These are phyloP conservation scores for Puccinellia tenuiflora DNA, from an alignment of 176 grass and related monocot species.

Conservation along the genomic window DNA sequence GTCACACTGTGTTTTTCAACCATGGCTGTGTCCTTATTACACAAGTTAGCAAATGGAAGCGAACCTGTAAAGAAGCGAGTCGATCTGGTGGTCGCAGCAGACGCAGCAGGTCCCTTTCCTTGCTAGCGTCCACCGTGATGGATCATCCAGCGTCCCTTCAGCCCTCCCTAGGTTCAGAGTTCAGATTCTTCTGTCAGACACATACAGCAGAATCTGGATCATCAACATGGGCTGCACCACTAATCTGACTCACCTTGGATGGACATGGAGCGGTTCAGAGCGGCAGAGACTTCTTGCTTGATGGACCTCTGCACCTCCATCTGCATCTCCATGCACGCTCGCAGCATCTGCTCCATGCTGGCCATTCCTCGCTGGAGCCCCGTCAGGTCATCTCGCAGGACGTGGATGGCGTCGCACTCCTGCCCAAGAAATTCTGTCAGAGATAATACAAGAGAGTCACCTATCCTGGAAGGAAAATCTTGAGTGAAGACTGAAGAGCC, in stretches of 20 bases:
- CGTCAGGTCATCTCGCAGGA: conserved; percentile 67
- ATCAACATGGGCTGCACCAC: too few relatives aligned
- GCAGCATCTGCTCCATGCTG: conserved; percentile 66
- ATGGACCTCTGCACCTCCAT: conserved; percentile 78
- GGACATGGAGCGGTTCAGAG: conserved; percentile 51
- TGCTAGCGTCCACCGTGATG: conserved; percentile 59
- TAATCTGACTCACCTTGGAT: conserved; percentile 24
- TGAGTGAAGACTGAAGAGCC: not conserved
- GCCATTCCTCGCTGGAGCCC: conserved; percentile 67
- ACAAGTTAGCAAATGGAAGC: not conserved
- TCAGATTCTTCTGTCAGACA: not conserved
- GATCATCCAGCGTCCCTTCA: conserved; percentile 30
- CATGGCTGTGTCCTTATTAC: too few relatives aligned
- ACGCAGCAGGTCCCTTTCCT: conserved; percentile 81
- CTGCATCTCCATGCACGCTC: conserved; percentile 96
- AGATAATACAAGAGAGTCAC: not conserved
- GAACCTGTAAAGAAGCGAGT: conserved; percentile 88
- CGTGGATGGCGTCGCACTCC: conserved; percentile 78
- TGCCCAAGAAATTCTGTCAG: conserved; percentile 1
- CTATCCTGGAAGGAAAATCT: not conserved
- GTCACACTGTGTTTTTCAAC: conserved; percentile 15
- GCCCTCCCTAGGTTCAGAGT: not conserved
- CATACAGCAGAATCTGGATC: too few relatives aligned
- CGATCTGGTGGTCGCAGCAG: conserved; percentile 85
- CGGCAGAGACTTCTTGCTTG: conserved; percentile 78